Percentiles rank a stretch among this genome's conserved stretches.
Conservation (phyloP, 2,329 filamentous ascomycete species). For the Rasamsonia emersonii region DNA sequence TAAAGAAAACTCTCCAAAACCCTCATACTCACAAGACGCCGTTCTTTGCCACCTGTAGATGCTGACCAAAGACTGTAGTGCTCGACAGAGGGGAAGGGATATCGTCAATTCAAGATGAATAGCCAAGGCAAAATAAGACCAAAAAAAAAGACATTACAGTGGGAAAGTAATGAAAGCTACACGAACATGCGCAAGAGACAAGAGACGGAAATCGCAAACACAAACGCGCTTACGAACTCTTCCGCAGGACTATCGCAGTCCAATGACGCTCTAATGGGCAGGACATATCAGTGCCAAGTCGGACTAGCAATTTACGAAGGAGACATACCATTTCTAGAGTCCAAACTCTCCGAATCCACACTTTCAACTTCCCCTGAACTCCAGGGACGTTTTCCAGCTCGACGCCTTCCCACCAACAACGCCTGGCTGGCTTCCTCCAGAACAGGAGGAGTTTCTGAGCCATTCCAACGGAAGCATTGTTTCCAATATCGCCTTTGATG, state of each 20-base stretch:
- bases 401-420: slow-evolving; percentile 99
- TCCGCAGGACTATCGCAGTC: slow-evolving; percentile 48
- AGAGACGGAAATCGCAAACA: slow-evolving; percentile 10
- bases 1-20: background rate
- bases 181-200: too few relatives aligned
- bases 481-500: slow-evolving; percentile 67
- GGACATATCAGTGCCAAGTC: slow-evolving; percentile 68
- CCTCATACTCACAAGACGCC: slow-evolving; percentile 13
- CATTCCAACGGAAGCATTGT: slow-evolving; percentile 80
- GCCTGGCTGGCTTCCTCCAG: slow-evolving; percentile 91
- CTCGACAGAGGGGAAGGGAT: too few relatives aligned
- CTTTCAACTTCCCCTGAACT: slow-evolving; percentile 84
- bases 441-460: slow-evolving; percentile 95
- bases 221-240: slow-evolving; percentile 2
- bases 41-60: slow-evolving; percentile 8
- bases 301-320: too few relatives aligned
- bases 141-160: too few relatives aligned
- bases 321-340: slow-evolving; percentile 85
- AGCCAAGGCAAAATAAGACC: too few relatives aligned
- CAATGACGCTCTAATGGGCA: slow-evolving; percentile 63
- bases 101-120: too few relatives aligned
- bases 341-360: slow-evolving; percentile 98
- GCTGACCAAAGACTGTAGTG: slow-evolving; percentile 1
- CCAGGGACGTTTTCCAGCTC: slow-evolving; percentile 85
- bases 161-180: too few relatives aligned